phyloP scores from a whole-genome alignment of 2,329 filamentous ascomycete species.

The Colletotrichum sp. region DNA sequence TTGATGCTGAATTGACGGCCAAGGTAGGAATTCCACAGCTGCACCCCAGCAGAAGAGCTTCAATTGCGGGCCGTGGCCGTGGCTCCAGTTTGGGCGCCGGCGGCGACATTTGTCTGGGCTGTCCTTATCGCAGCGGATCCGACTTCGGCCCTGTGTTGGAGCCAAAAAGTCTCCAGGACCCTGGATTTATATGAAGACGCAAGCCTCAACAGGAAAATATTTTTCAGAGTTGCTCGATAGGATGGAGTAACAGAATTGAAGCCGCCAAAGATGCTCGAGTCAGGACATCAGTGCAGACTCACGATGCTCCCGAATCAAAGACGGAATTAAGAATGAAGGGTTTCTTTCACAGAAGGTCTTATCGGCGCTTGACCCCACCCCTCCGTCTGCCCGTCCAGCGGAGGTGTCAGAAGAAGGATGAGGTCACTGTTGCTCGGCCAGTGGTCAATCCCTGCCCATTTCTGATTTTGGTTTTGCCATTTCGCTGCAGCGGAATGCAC shows the following conservation, averaged over 20 bases:
- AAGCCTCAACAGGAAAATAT: background rate
- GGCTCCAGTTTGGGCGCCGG: background rate
- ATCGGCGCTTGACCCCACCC: constrained; percentile 1
- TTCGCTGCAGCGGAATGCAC: background rate
- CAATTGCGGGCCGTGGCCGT: background rate
- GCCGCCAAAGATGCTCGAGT: background rate
- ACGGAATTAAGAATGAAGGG: background rate
- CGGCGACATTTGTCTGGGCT: background rate
- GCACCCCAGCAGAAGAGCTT: background rate
- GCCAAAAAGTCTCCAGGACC: background rate
- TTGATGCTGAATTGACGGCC: background rate
- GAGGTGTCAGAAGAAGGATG: background rate
- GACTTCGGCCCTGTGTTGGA: constrained; percentile 3
- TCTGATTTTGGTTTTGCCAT: background rate
- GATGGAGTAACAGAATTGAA: background rate
- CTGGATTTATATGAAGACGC: background rate
- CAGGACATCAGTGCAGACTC: background rate
- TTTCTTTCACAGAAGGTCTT: background rate
- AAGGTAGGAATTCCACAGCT: background rate
- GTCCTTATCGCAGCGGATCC: constrained; percentile 10
- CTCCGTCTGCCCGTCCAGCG: background rate
- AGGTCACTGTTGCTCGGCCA: constrained; percentile 1
- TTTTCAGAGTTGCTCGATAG: background rate
- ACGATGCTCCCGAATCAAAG: background rate
- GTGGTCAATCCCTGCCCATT: background rate